Base-by-base conservation (phyloP, 495 filamentous ascomycete genomes). In the Penicillium longicatenatum region DNA sequence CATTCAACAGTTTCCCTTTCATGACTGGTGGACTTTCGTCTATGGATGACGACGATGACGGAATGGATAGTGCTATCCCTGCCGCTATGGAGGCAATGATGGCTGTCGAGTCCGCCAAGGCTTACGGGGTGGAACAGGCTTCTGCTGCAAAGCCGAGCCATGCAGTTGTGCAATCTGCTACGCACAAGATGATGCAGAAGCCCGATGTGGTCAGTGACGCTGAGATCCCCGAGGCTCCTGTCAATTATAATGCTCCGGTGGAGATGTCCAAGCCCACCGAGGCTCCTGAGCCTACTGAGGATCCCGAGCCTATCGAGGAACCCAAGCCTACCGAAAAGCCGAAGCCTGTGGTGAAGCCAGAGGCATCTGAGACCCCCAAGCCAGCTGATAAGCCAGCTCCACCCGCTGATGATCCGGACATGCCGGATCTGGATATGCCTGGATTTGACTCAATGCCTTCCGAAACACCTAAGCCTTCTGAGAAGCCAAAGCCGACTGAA, bases 1-100 rank as follows among this genome's bases (percentile, higher is more conserved):
- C 60, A 5, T 65, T 67, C 42, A 54, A 21, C 44, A 60, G 39
- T n/a, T 70, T 61, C 53, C 64, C 64, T 11, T 67, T 67, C 49
- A 52, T 59, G 35, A 20, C 61, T 2, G 17, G 26, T 0, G 57
- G 57, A 31, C 47, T 33, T 11, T 64, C 61, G 6, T 6, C 31
- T 17, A 16, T 16, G 17, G 48, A 17, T 16, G 39, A 45, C 6
- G 58, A 55, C 29, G 64, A 61, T 19, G 62, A 61, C n/a, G 52
- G 59, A 17, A 50, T 67, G 19, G 57, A 44, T 10, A 55, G 61
- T 31, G 50, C 60, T 14, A 31, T 67, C 6, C 54, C 66, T 10
- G 54, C 43, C 3, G 64, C 61, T 10, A 60, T 67, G 61, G 42
- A 60, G 2, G 66, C 61, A 14, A 39, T 58, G 54, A 6, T 48